Percentiles rank a stretch among this genome's conserved stretches.
phyloP scores from a whole-genome alignment of 2,329 filamentous ascomycete species.

The Paramyrothecium roridum region DNA sequence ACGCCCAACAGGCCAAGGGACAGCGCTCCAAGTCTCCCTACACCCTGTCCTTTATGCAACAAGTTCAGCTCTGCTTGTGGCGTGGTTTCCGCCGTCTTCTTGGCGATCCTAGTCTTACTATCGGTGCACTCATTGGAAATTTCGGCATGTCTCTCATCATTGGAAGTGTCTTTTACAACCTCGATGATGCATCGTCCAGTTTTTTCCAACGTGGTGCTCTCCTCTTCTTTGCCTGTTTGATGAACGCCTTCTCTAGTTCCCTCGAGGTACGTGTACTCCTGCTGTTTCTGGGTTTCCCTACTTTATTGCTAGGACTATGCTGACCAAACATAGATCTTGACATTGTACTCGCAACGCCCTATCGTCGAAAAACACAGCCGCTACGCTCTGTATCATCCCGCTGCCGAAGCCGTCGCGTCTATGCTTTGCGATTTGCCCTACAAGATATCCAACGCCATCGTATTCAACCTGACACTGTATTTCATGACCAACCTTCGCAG shows the following conservation, averaged over 20 bases:
- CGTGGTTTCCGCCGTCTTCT: slow-evolving; percentile 35
- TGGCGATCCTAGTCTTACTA: slow-evolving; percentile 34
- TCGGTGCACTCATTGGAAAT: slow-evolving; percentile 38
- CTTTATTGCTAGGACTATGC: background rate
- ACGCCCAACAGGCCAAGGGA: slow-evolving; percentile 42
- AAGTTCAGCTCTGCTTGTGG: slow-evolving; percentile 15
- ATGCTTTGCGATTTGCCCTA: slow-evolving; percentile 37
- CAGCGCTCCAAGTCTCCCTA: slow-evolving; percentile 20
- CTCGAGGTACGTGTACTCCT: slow-evolving; percentile 16
- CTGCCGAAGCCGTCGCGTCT: slow-evolving; percentile 22
- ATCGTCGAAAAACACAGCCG: slow-evolving; percentile 31
- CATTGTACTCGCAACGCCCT: slow-evolving; percentile 23
- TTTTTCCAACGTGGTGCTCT: slow-evolving; percentile 45
- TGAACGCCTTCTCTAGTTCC: slow-evolving; percentile 42
- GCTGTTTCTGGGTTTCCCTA: slow-evolving; percentile 9
- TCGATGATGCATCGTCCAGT: slow-evolving; percentile 35
- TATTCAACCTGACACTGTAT: slow-evolving; percentile 42
- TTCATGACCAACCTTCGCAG: slow-evolving; percentile 44
- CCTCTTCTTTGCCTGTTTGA: slow-evolving; percentile 47
- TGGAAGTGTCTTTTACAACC: slow-evolving; percentile 48
- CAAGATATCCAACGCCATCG: slow-evolving; percentile 31
- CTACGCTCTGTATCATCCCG: slow-evolving; percentile 31
- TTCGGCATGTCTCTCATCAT: slow-evolving; percentile 48
- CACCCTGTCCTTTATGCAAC: slow-evolving; percentile 17
- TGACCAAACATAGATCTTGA: slow-evolving; percentile 16